phyloP scores from a whole-genome alignment of 108 stramenopile species.

The Nitzschia sp. region DNA sequence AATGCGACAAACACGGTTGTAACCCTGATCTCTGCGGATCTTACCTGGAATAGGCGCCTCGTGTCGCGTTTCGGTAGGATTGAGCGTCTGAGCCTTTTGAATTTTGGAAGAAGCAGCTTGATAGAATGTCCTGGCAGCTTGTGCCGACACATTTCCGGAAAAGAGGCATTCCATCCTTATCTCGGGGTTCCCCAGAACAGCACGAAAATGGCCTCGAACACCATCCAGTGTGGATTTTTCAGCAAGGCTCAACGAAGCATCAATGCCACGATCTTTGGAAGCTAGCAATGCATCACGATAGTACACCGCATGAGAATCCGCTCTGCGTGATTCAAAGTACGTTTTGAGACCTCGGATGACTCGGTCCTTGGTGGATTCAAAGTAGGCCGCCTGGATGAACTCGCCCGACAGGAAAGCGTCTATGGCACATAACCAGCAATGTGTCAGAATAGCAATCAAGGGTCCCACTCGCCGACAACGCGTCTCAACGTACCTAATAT shows the following conservation, averaged over 20 bases:
- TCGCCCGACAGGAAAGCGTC: conserved; percentile 30
- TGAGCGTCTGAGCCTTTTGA: background rate
- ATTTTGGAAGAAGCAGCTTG: background rate
- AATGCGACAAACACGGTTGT: no score
- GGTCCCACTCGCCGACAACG: no score
- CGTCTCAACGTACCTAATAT: conserved; percentile 46
- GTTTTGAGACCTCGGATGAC: conserved; percentile 54
- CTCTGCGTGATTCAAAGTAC: conserved; percentile 70
- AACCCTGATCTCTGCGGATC: no score
- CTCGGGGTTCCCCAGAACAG: conserved; percentile 46
- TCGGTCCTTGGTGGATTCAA: conserved; percentile 69
- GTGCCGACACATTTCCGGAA: conserved; percentile 72
- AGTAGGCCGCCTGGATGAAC: conserved; percentile 58
- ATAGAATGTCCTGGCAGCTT: conserved; percentile 38
- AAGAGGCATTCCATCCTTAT: conserved; percentile 61
- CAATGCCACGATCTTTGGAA: conserved; percentile 50
- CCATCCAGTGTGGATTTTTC: conserved; percentile 44
- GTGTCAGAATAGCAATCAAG: background rate
- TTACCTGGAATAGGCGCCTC: background rate
- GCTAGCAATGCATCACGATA: conserved; percentile 68
- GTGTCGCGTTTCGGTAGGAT: background rate
- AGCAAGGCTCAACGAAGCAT: conserved; percentile 45
- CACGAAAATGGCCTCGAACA: conserved; percentile 50
- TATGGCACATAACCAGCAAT: background rate
- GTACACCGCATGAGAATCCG: conserved; percentile 70